Evolutionary conservation across 1,284 basidiomycete species (phyloP).

Genomic region (Trichosporon asahii): DNA sequence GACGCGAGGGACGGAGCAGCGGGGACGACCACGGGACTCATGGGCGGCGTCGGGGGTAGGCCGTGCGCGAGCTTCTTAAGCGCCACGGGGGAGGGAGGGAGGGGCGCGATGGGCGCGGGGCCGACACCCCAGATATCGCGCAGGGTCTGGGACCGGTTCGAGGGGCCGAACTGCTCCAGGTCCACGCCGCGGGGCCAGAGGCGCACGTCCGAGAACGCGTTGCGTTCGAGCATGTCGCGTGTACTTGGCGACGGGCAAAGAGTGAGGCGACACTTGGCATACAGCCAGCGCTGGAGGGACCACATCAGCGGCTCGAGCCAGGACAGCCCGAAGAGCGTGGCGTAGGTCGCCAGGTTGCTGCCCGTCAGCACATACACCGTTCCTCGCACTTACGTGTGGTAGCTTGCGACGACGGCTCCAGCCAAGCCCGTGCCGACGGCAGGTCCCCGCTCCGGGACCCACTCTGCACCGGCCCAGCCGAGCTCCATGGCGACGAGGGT

Average conservation of each 20-base stretch:
- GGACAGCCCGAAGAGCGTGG: constrained; percentile 56
- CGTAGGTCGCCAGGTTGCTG: constrained; percentile 57
- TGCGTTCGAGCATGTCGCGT: constrained; percentile 53
- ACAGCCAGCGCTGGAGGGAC: constrained; percentile 49
- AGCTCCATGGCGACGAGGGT: constrained; percentile 53
- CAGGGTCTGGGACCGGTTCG: constrained; percentile 51
- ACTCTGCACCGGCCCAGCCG: constrained; percentile 51
- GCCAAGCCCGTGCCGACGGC: constrained; percentile 45
- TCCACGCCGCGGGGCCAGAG: constrained; percentile 59
- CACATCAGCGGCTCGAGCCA: constrained; percentile 56
- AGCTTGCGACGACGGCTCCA: constrained; percentile 57
- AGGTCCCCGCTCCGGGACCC: constrained; percentile 45
- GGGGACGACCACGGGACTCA: constrained; percentile 32
- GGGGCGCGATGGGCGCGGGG: constrained; percentile 17
- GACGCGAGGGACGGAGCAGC: not conserved
- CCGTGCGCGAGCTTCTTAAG: constrained; percentile 47
- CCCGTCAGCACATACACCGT: not conserved
- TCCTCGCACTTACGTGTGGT: constrained; percentile 55
- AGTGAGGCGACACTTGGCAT: constrained; percentile 52
- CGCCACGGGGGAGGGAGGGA: constrained; percentile 24
- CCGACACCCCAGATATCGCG: constrained; percentile 54
- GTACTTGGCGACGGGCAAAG: constrained; percentile 59
- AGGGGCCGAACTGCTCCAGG: constrained; percentile 52
- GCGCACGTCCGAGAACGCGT: constrained; percentile 55
- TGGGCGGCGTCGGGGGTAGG: constrained; percentile 46